Evolutionary conservation across 2,329 filamentous ascomycete species (phyloP).

Genomic region (Ophiostoma triangulosporum): DNA sequence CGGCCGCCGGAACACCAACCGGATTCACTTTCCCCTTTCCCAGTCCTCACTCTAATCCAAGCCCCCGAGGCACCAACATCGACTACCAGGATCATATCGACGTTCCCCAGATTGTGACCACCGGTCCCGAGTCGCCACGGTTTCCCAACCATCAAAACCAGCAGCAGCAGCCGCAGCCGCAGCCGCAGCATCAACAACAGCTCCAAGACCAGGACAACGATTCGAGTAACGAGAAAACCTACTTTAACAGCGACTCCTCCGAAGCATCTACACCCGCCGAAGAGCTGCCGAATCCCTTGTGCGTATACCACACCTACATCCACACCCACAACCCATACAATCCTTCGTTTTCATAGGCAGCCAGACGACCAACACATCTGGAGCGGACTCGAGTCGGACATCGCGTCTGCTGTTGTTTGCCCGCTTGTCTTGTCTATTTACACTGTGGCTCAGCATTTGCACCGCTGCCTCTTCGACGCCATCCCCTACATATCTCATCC

Average conservation of each 20-base stretch:
- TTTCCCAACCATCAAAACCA: constrained; percentile 12
- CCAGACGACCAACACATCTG: background rate
- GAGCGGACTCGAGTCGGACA: background rate
- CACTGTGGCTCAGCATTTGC: background rate
- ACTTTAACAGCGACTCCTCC: constrained; percentile 26
- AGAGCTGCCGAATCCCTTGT: constrained; percentile 19
- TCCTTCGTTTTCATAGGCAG: background rate
- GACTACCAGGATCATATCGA: constrained; percentile 15
- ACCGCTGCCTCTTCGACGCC: background rate
- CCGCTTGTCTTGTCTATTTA: background rate
- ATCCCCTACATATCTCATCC: background rate
- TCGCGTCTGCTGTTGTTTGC: background rate
- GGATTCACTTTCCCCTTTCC: constrained; percentile 23
- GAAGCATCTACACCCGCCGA: constrained; percentile 21
- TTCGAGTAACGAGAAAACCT: constrained; percentile 19
- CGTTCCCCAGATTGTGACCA: constrained; percentile 22
- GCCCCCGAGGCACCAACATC: background rate
- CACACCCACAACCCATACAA: background rate
- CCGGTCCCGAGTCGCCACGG: constrained; percentile 17
- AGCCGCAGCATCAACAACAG: background rate
- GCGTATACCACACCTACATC: constrained; percentile 12
- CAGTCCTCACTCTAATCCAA: background rate
- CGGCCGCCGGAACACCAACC: constrained; percentile 28
- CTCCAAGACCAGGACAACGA: background rate
- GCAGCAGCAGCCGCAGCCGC: background rate